Evolutionary conservation across 2,329 filamentous ascomycete species (phyloP), one percentile per base, ranked within the genome.

Genomic region (Coniochaeta sp.): DNA sequence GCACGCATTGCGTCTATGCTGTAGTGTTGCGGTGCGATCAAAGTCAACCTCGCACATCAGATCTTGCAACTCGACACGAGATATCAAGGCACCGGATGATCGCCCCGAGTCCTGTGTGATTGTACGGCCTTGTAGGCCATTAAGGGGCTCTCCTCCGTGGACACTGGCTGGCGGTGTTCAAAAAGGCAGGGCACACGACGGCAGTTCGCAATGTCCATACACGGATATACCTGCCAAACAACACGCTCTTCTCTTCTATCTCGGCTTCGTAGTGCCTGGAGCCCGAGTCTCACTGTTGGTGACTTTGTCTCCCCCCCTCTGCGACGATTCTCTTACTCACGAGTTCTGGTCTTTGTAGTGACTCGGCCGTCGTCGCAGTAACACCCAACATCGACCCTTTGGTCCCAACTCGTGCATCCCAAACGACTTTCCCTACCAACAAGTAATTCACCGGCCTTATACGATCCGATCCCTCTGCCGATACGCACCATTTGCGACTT

Each of bases 61-160:
- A 42, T 24, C 38, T 22, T 42, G 38, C n/a, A n/a, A n/a, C 38
- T 42, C 38, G 20, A 42, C n/a, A 42, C 38, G 38, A 42, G 38
- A 42, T 26, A 22, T 7, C 22, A 42, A n/a, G 20, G n/a, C 20
- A 26, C 20, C 38, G 38, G 20, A 42, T 26, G 38, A 42, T 24
- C 18, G 38, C n/a, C 12, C 38, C 38, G 20, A 6, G 20, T 42
- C 38, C 18, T 42, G n/a, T 42, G 38, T 26, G 38, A 42, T 42
- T 42, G 38, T 42, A 24, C 38, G 38, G 38, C 38, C 38, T 42
- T 22, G 26, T 24, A 26, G 38, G 38, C 38, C 38, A 42, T 26
- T 42, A 2, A 42, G 38, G 38, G 38, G 27, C 18, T 13, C 5
- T 24, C 38, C 26, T 6, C n/a, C 38, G 38, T 26, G 38, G 35